Conservation (phyloP, 2,329 filamentous ascomycete species). For the Phoma sp. region DNA sequence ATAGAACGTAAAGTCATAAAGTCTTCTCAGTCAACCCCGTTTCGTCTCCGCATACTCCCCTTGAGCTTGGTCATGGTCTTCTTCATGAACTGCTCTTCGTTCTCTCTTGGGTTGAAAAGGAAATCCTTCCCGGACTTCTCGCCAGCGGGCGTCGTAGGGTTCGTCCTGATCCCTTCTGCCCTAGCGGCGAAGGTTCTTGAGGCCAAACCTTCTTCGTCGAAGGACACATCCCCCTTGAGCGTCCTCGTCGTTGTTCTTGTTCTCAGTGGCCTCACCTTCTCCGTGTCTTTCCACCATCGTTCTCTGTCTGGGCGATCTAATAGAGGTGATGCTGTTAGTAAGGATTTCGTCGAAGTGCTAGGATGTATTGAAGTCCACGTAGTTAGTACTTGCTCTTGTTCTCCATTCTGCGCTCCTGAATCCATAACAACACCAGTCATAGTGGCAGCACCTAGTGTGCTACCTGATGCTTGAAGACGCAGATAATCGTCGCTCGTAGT, state of each 20-base stretch:
- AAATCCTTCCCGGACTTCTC: slow-evolving; percentile 26
- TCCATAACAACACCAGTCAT: neutral
- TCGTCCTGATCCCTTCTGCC: slow-evolving; percentile 1
- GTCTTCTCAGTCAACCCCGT: neutral
- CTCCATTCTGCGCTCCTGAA: neutral
- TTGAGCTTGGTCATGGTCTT: slow-evolving; percentile 22
- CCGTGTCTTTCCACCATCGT: slow-evolving; percentile 34
- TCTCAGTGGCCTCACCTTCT: slow-evolving; percentile 16
- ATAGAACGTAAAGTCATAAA: slow-evolving; percentile 4
- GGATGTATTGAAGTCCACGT: slow-evolving; percentile 2
- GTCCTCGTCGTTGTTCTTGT: slow-evolving; percentile 10
- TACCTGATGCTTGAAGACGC: neutral
- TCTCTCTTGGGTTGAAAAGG: slow-evolving; percentile 35
- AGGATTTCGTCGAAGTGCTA: slow-evolving; percentile 5
- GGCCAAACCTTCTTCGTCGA: slow-evolving; percentile 5
- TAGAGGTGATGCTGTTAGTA: slow-evolving; percentile 9
- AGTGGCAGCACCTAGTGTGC: neutral
- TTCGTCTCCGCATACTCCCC: slow-evolving; percentile 12
- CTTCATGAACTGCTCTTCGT: slow-evolving; percentile 36
- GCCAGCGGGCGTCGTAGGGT: slow-evolving; percentile 16
- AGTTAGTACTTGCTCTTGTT: slow-evolving; percentile 19
- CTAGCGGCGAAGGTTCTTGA: slow-evolving; percentile 13
- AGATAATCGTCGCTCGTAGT: slow-evolving; percentile 10
- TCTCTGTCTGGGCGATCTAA: slow-evolving; percentile 26
- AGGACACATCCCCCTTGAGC: slow-evolving; percentile 6